phyloP scores from a whole-genome alignment of 805 yeast genomes.

The Ogataea siamensis region DNA sequence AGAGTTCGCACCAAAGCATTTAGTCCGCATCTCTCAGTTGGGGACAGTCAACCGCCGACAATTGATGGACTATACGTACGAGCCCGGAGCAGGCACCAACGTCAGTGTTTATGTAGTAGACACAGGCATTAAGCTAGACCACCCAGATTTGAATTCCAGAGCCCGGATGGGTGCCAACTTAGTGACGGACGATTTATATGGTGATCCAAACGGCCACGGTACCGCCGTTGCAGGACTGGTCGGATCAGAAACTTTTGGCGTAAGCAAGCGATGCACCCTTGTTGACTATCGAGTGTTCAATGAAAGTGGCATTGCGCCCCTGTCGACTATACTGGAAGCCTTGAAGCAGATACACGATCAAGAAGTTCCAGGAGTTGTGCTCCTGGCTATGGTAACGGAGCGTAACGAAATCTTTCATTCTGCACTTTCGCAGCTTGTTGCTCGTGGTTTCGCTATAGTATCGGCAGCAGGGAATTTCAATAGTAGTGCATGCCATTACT shows the following conservation, averaged over 20 bases:
- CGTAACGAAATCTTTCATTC: slow-evolving; percentile 42
- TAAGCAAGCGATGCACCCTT: slow-evolving; percentile 44
- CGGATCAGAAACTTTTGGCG: slow-evolving; percentile 51
- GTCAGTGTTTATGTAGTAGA: slow-evolving; percentile 40
- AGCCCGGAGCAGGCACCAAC: slow-evolving; percentile 41
- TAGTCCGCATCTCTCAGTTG: slow-evolving; percentile 40
- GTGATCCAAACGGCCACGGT: slow-evolving; percentile 50
- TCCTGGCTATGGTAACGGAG: slow-evolving; percentile 38
- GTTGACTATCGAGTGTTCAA: slow-evolving; percentile 45
- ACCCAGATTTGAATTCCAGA: slow-evolving; percentile 45
- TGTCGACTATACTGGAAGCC: slow-evolving; percentile 36
- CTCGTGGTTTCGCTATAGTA: slow-evolving; percentile 44
- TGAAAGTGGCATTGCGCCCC: slow-evolving; percentile 35
- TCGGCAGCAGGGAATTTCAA: slow-evolving; percentile 52
- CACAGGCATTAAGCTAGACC: slow-evolving; percentile 37
- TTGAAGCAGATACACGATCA: slow-evolving; percentile 26
- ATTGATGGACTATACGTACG: slow-evolving; percentile 40
- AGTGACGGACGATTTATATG: slow-evolving; percentile 24
- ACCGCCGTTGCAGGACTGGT: slow-evolving; percentile 56
- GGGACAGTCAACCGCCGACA: slow-evolving; percentile 27
- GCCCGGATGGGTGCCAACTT: slow-evolving; percentile 44
- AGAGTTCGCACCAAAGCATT: slow-evolving; percentile 42
- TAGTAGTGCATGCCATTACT: slow-evolving; percentile 41
- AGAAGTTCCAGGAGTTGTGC: slow-evolving; percentile 37
- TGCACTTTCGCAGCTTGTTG: slow-evolving; percentile 40